These are phyloP conservation scores for Mycena epipterygia DNA, from an alignment of 768 basidiomycete species.

Conservation along the genomic window DNA sequence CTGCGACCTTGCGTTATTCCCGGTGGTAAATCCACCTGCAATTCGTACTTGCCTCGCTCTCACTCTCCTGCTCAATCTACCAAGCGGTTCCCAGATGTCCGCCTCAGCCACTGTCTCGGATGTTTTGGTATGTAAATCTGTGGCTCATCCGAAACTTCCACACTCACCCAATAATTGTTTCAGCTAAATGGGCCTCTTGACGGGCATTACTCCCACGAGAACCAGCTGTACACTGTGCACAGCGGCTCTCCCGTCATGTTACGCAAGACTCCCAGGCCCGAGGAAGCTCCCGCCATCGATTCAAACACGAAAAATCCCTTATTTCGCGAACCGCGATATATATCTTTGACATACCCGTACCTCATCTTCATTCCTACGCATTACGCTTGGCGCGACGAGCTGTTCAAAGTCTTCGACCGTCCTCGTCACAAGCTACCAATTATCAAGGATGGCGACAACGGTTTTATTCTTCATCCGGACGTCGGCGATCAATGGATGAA, in stretches of 20 bases:
- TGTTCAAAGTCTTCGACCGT: neutral
- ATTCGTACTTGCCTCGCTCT: neutral
- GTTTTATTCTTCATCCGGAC: neutral
- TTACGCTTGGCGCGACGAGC: neutral
- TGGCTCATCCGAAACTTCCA: neutral
- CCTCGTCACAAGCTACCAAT: neutral
- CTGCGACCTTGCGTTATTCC: neutral
- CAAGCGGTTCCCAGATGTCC: neutral
- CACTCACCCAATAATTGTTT: neutral
- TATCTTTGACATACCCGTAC: neutral
- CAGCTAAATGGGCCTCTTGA: neutral
- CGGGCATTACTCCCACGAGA: neutral
- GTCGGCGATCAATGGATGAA: neutral
- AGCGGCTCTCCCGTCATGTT: neutral
- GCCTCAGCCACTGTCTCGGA: neutral
- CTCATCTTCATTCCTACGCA: slow-evolving; percentile 5
- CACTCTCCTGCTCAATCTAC: neutral
- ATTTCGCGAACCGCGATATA: neutral
- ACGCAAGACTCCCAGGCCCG: neutral
- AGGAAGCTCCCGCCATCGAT: neutral
- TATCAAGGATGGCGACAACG: neutral
- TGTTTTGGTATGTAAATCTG: neutral
- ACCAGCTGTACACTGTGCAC: slow-evolving; percentile 6
- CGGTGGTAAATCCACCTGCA: slow-evolving; percentile 4
- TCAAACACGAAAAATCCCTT: neutral